Conservation (phyloP, 768 basidiomycete species). For the Suillus tomentosus region DNA sequence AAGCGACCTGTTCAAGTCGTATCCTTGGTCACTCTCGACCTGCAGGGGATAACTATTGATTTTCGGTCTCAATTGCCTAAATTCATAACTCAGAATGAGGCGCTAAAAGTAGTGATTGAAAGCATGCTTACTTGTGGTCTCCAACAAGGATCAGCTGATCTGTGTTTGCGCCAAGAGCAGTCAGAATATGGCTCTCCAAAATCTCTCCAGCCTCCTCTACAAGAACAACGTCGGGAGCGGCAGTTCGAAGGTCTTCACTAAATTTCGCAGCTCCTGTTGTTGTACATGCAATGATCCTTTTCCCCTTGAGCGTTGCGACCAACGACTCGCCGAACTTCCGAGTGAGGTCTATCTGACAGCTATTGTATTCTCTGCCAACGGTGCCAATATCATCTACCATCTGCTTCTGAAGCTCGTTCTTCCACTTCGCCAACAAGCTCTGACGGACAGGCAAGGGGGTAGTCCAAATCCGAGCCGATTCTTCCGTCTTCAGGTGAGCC, state of each 20-base stretch:
- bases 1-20: conserved; percentile 58
- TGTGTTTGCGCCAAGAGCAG: conserved; percentile 46
- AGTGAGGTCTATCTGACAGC: conserved; percentile 30
- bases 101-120: not conserved
- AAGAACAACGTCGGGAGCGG: conserved; percentile 49
- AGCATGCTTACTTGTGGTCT: conserved; percentile 68
- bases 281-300: conserved; percentile 61
- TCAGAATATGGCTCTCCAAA: conserved; percentile 61
- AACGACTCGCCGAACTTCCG: conserved; percentile 36
- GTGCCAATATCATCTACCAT: conserved; percentile 32
- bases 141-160: conserved; percentile 61
- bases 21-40: conserved; percentile 64
- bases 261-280: conserved; percentile 67
- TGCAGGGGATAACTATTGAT: conserved; percentile 61
- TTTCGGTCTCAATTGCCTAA: conserved; percentile 66
- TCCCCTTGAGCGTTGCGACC: conserved; percentile 36
- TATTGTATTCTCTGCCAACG: conserved; percentile 39
- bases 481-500: conserved; percentile 18
- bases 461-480: conserved; percentile 35
- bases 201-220: conserved; percentile 73
- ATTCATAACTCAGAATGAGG: not conserved
- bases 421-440: conserved; percentile 32
- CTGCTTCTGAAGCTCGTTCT: conserved; percentile 34
- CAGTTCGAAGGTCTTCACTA: conserved; percentile 42
- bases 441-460: conserved; percentile 31